Evolutionary conservation across 176 grass and related monocot species (phyloP), one percentile per base, ranked within the genome.

Genomic region (Puya raimondii): DNA sequence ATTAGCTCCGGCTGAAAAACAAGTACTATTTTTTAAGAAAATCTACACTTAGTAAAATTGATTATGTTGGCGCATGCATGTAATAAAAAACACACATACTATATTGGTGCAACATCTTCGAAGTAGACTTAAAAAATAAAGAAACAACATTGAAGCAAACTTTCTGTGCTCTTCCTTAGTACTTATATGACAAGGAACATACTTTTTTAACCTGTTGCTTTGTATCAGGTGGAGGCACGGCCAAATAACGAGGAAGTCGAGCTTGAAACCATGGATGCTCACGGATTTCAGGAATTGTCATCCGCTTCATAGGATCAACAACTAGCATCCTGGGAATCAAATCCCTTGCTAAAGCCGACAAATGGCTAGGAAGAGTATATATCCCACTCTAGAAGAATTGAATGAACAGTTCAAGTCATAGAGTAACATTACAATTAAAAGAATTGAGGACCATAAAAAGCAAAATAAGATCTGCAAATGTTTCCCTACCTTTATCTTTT

Each of bases 251-350:
- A 72, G 94, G 89, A 78, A 91, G 89, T 72, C 61, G 79, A 66
- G 27, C 66, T 69, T 85, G 77, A 68, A 99, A 99, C 94, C 94
- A 99, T 49, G 67, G 67, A 78, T 97, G 94, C 66, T 97, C 89
- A 47, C 89, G 86, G 71, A 97, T 97, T 79, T 92, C 89, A 66
- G 17, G 80, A 83, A 97, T 86, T 66, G 82, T 90, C 53, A 97
- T 97, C 82, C 94, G 81, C 74, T 92, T 92, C 94, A 90, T 92
- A 77, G 94, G 89, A 77, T 97, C 86, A 64, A 97, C 89, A 79
- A 92, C 77, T 69, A 97, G 85, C 89, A 97, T 92, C 77, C 88
- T 89, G 48, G 89, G 86, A 63, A 97, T 92, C 79, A 97, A 83
- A 85, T 97, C 94, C 65, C 86, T 83, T 23, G 94, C 89, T 66